These are phyloP conservation scores for Phytophthora quininea DNA, from an alignment of 352 stramenopile genomes.

Conservation along the genomic window DNA sequence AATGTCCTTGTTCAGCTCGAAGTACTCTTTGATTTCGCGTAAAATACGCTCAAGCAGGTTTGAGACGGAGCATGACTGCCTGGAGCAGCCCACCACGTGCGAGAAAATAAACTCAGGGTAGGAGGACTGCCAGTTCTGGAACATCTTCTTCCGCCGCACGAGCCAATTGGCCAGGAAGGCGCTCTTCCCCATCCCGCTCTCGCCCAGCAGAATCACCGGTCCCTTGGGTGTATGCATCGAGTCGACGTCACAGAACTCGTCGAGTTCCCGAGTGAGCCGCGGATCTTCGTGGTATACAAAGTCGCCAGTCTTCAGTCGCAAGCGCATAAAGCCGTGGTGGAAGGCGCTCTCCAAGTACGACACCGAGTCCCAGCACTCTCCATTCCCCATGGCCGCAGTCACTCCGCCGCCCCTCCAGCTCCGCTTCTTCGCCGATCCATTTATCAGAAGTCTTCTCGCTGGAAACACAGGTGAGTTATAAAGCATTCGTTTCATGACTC, in stretches of 20 bases:
- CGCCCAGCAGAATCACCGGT: constrained; percentile 75
- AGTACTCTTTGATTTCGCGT: constrained; percentile 90
- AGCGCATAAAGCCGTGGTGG: constrained; percentile 83
- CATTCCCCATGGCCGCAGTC: constrained; percentile 27
- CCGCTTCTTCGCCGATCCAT: constrained; percentile 29
- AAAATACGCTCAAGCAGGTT: constrained; percentile 89
- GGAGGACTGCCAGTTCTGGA: constrained; percentile 82
- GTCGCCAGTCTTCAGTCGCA: constrained; percentile 64
- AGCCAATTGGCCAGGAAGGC: constrained; percentile 86
- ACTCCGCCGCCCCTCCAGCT: constrained; percentile 16
- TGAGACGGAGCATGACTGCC: constrained; percentile 86
- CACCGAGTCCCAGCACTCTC: constrained; percentile 80
- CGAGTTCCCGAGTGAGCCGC: constrained; percentile 65
- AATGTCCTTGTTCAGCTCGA: constrained; percentile 89
- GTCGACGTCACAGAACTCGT: constrained; percentile 88
- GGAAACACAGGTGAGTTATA: too few relatives aligned
- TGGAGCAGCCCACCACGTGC: constrained; percentile 89
- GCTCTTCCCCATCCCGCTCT: constrained; percentile 76
- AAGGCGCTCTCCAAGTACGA: constrained; percentile 83
- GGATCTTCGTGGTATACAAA: constrained; percentile 82
- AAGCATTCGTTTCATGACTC: too few relatives aligned
- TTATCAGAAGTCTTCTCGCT: background rate
- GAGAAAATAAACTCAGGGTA: constrained; percentile 92
- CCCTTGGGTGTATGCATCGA: constrained; percentile 82
- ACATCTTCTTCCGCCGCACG: constrained; percentile 84